These are phyloP conservation scores for Trametes polyzona DNA, from an alignment of 1,284 basidiomycete genomes.

Conservation along the genomic window DNA sequence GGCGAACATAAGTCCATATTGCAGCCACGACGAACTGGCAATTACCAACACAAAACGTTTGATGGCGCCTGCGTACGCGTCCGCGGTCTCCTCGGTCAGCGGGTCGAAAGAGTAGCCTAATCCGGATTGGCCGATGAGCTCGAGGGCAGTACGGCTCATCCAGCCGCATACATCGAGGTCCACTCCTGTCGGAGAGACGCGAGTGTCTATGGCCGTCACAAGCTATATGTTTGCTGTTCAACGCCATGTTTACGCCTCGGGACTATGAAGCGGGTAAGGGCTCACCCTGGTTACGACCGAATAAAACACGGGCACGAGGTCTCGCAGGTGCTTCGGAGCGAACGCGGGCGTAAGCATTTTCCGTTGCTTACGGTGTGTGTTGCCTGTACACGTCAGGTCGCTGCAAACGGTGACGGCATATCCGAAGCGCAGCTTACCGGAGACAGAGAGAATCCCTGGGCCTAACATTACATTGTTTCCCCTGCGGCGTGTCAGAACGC, in stretches of 20 bases:
- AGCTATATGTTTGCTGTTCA: slow-evolving; percentile 13
- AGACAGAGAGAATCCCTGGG: slow-evolving; percentile 2
- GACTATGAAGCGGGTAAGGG: no score
- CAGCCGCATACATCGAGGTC: slow-evolving; percentile 41
- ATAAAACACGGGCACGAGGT: slow-evolving; percentile 15
- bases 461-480: slow-evolving; percentile 8
- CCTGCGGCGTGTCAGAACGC: not conserved
- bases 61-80: slow-evolving; percentile 31
- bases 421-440: not conserved
- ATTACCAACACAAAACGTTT: slow-evolving; percentile 27
- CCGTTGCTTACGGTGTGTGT: slow-evolving; percentile 18
- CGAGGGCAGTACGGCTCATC: slow-evolving; percentile 42
- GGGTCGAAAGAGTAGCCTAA: slow-evolving; percentile 44
- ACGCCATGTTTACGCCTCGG: not conserved
- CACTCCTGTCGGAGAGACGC: slow-evolving; percentile 19
- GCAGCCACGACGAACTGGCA: no score
- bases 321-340: slow-evolving; percentile 11
- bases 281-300: slow-evolving; percentile 11
- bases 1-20: no score
- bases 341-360: slow-evolving; percentile 21
- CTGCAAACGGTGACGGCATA: no score
- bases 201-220: slow-evolving; percentile 25
- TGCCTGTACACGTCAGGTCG: not conserved
- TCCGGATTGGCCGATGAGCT: slow-evolving; percentile 43
- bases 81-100: slow-evolving; percentile 32